Base-by-base conservation (phyloP, 2,329 filamentous ascomycete genomes). In the Aspergillus sp. region DNA sequence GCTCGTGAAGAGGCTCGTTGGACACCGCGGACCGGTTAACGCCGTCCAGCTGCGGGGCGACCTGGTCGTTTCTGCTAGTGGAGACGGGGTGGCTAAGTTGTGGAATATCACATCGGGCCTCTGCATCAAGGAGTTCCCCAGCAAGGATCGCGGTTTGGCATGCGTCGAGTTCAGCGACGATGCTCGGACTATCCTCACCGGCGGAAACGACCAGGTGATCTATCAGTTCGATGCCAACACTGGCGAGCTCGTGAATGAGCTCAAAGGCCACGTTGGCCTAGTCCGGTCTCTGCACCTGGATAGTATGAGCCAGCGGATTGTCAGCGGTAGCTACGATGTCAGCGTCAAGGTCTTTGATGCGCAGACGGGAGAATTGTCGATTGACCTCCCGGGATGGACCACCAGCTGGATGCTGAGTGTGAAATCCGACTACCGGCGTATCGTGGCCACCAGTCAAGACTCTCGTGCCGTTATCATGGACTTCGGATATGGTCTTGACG, bases 111-210 rank as follows among this genome's bases (percentile, higher is more conserved):
- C 92, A 68, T 92, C 90, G 45, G 93, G 92, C 56, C 88, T 90
- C 70, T 91, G 91, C 67, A 90, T 97, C 71, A 92, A 93, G 70
- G 92, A 97, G 75, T 96, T 99, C 72, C 81, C 85, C 6, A 92
- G 91, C 57, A 92, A 96, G 75, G 95, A 92, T 74, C 93, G 96
- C 72, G 95, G 95, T 7, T 85, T 99, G 32, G 95, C 95, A 3
- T 97, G 95, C 75, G 92, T 95, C 56, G 95, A 99, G 74, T 97
- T 98, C 76, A 94, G 90, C 46, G 92, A 97, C 68, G 94, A 99
- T 72, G 92, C 92, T n/a, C 88, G 90, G 55, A 95, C 90, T 65
- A 92, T 99, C 52, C 90, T 96, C 52, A 95, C 92, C 18, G 95
- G 95, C 10, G 95, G 95, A 50, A 99, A 97, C 71, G 95, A 98